phyloP scores from a whole-genome alignment of 305 asterid species.

The Fraxinus albicans region DNA sequence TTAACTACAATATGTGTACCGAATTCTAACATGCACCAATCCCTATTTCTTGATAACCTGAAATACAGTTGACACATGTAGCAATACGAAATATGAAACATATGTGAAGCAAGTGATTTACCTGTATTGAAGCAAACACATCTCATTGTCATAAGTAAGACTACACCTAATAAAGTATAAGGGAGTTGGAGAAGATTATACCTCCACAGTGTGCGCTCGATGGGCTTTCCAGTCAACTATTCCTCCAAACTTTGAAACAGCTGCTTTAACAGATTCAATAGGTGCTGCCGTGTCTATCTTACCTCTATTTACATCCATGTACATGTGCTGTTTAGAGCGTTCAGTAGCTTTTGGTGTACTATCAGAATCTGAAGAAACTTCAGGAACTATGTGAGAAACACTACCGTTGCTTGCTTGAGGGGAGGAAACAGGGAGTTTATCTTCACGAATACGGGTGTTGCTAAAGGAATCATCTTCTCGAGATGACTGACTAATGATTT shows the following conservation, averaged over 20 bases:
- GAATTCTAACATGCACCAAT: background rate
- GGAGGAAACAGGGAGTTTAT: conserved; percentile 29
- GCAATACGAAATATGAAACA: background rate
- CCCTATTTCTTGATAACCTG: background rate
- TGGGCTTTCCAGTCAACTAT: conserved; percentile 99
- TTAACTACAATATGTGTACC: background rate
- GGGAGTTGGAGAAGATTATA: conserved; percentile 28
- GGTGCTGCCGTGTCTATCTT: conserved; percentile 88
- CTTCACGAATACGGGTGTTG: conserved; percentile 3
- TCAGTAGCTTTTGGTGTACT: conserved; percentile 23
- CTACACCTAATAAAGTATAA: background rate
- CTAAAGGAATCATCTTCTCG: conserved; percentile 34
- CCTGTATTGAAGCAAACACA: background rate
- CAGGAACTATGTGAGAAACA: conserved; percentile 31
- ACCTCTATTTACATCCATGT: conserved; percentile 32
- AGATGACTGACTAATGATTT: conserved; percentile 31
- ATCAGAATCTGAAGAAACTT: conserved; percentile 35
- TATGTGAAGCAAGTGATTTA: background rate
- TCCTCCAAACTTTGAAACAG: conserved; percentile 95
- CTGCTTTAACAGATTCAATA: conserved; percentile 87
- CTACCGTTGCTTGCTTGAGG: conserved; percentile 34
- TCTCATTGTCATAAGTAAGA: background rate
- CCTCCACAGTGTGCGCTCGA: conserved; percentile 88
- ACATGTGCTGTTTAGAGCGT: conserved; percentile 30
- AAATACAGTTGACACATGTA: background rate